Percentiles rank a stretch among this genome's conserved stretches.
phyloP scores from a whole-genome alignment of 306 rosid genomes.

The Prunus salicina region DNA sequence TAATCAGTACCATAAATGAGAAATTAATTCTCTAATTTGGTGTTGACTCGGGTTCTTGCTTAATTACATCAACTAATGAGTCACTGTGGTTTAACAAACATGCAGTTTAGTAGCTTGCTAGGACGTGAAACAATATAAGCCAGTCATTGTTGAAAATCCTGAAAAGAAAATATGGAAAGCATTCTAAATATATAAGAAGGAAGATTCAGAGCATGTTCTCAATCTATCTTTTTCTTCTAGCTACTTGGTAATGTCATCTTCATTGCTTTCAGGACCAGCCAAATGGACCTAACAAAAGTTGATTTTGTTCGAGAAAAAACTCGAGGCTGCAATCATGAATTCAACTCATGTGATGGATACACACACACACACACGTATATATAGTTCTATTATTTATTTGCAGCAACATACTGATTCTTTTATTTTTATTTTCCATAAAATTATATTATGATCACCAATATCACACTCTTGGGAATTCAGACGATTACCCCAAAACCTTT shows the following conservation, averaged over 20 bases:
- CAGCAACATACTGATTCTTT: not conserved
- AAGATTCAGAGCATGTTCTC: conserved; percentile 19
- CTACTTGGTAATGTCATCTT: not conserved
- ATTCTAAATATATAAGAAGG: not conserved
- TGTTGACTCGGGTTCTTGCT: not conserved
- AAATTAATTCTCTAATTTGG: not conserved
- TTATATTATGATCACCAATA: not conserved
- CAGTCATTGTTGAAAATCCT: not conserved
- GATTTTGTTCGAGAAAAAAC: not conserved
- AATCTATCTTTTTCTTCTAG: not conserved
- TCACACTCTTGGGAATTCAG: too few species aligned
- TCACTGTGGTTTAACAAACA: not conserved
- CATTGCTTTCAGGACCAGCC: conserved; percentile 14
- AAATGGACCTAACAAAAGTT: not conserved
- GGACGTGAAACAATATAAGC: not conserved
- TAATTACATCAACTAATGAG: not conserved
- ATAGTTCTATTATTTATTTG: not conserved
- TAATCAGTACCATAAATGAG: not conserved
- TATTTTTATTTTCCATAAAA: not conserved
- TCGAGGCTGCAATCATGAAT: not conserved
- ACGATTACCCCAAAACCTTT: too few species aligned
- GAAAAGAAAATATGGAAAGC: not conserved
- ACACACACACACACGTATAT: not conserved
- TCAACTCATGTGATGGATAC: not conserved
- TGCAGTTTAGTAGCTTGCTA: not conserved